Conservation (phyloP, 441 rosid genomes). For the Raphanus hybrid region DNA sequence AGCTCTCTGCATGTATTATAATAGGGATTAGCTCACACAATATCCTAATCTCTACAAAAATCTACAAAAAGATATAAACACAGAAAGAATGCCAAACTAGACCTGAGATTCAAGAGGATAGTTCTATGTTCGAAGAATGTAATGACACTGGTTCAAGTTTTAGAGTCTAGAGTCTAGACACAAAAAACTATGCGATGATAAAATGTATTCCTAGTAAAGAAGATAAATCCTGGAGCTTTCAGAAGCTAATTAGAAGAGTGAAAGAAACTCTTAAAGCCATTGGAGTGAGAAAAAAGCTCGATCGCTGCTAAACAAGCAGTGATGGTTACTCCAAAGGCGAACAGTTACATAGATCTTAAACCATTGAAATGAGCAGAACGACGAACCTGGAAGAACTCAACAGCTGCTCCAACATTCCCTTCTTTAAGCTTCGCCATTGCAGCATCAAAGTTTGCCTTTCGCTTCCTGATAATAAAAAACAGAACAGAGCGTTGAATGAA, state of each 20-base stretch:
- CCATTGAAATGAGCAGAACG: conserved; percentile 4
- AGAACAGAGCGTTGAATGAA: neutral
- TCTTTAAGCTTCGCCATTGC: conserved; percentile 75
- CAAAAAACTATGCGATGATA: neutral
- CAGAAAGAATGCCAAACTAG: conserved; percentile 1
- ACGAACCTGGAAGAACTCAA: conserved; percentile 76
- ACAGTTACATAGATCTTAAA: neutral
- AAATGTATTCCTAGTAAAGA: neutral
- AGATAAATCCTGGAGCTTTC: neutral
- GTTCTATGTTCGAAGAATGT: neutral
- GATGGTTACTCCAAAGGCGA: neutral
- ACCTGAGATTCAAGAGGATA: conserved; percentile 11
- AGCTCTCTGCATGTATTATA: conserved; percentile 62
- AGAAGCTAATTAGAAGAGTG: neutral
- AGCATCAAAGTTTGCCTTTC: conserved; percentile 63
- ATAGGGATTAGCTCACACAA: conserved; percentile 24
- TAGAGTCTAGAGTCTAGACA: neutral
- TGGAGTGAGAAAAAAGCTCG: conserved; percentile 48
- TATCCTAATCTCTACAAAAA: conserved; percentile 9
- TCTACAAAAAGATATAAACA: neutral
- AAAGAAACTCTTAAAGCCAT: neutral
- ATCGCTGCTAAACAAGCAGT: conserved; percentile 39
- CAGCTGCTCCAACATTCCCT: conserved; percentile 71
- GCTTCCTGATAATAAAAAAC: conserved; percentile 47
- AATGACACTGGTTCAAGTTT: conserved; percentile 7